Evolutionary conservation across 805 yeast species (phyloP).

Genomic region (Maudiozyma saulgeensis): DNA sequence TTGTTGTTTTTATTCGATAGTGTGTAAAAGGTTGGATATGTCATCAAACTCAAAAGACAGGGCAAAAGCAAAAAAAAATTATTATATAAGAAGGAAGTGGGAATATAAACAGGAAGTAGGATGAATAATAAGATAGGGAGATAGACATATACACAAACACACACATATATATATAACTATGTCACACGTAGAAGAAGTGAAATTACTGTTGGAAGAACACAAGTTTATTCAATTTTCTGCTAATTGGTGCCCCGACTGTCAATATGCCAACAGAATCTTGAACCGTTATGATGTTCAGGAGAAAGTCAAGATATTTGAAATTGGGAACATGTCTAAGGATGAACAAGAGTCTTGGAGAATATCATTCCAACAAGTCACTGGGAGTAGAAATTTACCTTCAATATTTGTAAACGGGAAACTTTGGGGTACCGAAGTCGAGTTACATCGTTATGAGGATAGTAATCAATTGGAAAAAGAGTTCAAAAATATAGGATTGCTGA

Average conservation of each 20-base stretch:
- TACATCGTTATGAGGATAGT: conserved; percentile 22
- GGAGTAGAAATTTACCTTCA: conserved; percentile 28
- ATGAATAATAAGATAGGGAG: too few relatives aligned
- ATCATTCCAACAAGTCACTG: conserved; percentile 26
- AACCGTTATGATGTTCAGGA: conserved; percentile 40
- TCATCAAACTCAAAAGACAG: neutral
- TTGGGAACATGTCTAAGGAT: conserved; percentile 18
- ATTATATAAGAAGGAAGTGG: neutral
- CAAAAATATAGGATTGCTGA: conserved; percentile 18
- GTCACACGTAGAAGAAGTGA: conserved; percentile 28
- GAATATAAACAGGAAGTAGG: too few relatives aligned
- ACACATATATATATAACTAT: neutral
- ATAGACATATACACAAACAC: too few relatives aligned
- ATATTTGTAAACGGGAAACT: conserved; percentile 25
- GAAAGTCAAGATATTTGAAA: conserved; percentile 47
- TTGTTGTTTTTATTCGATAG: too few relatives aligned
- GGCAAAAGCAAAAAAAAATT: neutral
- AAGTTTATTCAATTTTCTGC: conserved; percentile 52
- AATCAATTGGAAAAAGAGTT: conserved; percentile 21
- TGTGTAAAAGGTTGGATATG: neutral
- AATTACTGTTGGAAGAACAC: conserved; percentile 37
- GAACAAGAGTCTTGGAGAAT: conserved; percentile 26
- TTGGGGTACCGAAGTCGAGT: conserved; percentile 28
- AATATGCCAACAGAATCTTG: conserved; percentile 49
- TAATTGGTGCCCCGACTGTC: conserved; percentile 75